Evolutionary conservation across 805 yeast genomes (phyloP), one percentile per base, ranked within the genome.

Genomic region (Ogataea minuta): DNA sequence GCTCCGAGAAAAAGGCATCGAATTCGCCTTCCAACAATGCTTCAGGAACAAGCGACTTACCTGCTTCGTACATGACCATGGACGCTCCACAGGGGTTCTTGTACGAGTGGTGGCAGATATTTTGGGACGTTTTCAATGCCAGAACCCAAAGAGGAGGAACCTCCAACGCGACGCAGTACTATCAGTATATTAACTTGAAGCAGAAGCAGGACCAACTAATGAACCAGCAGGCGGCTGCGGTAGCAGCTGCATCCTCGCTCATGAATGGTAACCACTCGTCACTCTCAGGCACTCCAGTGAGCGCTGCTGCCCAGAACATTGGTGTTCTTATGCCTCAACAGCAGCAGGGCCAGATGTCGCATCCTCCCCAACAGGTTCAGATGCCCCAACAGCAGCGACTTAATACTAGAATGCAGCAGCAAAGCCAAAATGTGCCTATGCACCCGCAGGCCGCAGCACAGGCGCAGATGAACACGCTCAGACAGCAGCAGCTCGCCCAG

Each of bases 71-170:
- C 15, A 70, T 81, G 54, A 67, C 79, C 9, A 76, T 84, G 73
- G 93, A 88, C 55, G 83, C 95, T 2, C 93, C 95, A 0, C 86
- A 82, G 52, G 93, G 96, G 6, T 89, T 87, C 54, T 64, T 89
- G 16, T 81, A 77, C 54, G 97, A 90, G 60, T 89, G 97, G 97
- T 89, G 96, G 96, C 88, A 80, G 67, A 79, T 90, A 12, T 90
- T 89, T 59, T 90, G 96, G 96, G 96, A 89, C 58, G 81, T 88
- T 20, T 86, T 83, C 62, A 84, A 84, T 54, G 95, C 95, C 3
- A 73, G 88, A 51, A 79, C 86, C 28, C 79, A 76, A 46, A 68
- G 80, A 43, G 82, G 78, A 11, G 77, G 81, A 10, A 75, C 84
- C 3, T 66, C 71, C 2, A 65, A 75, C 41, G 91, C 93, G 3